phyloP scores from a whole-genome alignment of 2,329 filamentous ascomycete species.

The Aspergillus novoparasiticus region DNA sequence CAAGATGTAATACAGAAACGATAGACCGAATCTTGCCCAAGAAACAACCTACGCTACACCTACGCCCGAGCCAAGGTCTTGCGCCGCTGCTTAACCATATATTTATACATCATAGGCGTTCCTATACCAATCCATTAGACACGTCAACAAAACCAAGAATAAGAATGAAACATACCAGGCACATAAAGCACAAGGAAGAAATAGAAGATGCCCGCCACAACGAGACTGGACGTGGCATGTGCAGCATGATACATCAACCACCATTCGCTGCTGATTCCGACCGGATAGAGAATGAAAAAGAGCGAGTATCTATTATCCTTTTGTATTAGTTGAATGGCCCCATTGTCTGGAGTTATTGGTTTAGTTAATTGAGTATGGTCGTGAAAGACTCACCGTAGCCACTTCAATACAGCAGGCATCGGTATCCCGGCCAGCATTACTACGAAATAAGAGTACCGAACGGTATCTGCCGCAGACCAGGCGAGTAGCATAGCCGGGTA shows the following conservation, averaged over 20 bases:
- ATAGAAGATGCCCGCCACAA: conserved; percentile 23
- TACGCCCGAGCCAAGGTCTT: conserved; percentile 22
- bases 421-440: conserved; percentile 21
- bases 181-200: conserved; percentile 32
- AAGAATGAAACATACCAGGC: conserved; percentile 23
- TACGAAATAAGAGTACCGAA: conserved; percentile 31
- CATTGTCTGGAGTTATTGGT: no score
- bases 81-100: conserved; percentile 33
- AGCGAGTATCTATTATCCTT: conserved; percentile 28
- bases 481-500: conserved; percentile 31
- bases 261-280: conserved; percentile 33
- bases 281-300: conserved; percentile 30
- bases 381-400: conserved; percentile 22
- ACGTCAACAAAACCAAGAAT: not conserved
- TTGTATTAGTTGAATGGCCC: no score
- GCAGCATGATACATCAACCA: conserved; percentile 33
- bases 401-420: conserved; percentile 22
- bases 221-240: conserved; percentile 7
- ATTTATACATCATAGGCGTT: conserved; percentile 35
- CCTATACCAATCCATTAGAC: conserved; percentile 16
- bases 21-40: no score
- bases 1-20: no score
- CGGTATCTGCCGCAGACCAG: conserved; percentile 30
- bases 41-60: no score
- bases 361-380: no score